Base-by-base conservation (phyloP, 306 rosid genomes). In the Inga leiocalycina region DNA sequence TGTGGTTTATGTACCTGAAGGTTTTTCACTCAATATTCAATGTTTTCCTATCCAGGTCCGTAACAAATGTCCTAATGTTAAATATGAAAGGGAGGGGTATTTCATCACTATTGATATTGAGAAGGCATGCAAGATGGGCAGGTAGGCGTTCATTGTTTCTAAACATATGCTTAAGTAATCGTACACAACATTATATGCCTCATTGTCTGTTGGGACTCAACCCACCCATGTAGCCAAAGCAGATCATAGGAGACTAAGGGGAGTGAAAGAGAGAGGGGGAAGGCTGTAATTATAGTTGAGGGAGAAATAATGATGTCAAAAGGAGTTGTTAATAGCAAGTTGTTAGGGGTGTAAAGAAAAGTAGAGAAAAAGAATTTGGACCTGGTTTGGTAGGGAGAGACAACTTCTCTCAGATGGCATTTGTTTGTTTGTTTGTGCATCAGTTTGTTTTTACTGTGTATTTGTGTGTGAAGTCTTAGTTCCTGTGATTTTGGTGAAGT, bases 81-180 rank as follows among this genome's bases (percentile, higher is more conserved):
- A 27, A 27, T 27, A 27, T 27, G 30, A 27, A 27, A 27, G 99
- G 85, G 99, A 96, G 90, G 99, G 99, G 54, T 94, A 94, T 87
- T 92, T 90, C 51, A 71, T 93, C 59, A 94, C 97, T 43, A 97
- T 96, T 81, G 99, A 96, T 84, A 94, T 96, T 49, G 99, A 96
- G 90, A 96, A 84, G 99, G 99, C 88, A 94, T 96, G 99, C 97
- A 90, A 88, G 98, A 96, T 87, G 99, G 99, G 52, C 93, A 96
- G 90, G 99, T 96, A 92, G 89, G 91, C 80, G 30, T 27, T 27
- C 77, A 5, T n/a, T 79, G 80, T 80, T 71, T 69, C 27, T 65
- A n/a, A 71, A 70, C 37, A 16, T 73, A 62, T 69, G 72, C 71
- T 67, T 74, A 66, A 61, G 64, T 62, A 78, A 68, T 61, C 10